These are phyloP conservation scores for Aquanectria penicillioides DNA, from an alignment of 2,329 filamentous ascomycete species.

Conservation along the genomic window DNA sequence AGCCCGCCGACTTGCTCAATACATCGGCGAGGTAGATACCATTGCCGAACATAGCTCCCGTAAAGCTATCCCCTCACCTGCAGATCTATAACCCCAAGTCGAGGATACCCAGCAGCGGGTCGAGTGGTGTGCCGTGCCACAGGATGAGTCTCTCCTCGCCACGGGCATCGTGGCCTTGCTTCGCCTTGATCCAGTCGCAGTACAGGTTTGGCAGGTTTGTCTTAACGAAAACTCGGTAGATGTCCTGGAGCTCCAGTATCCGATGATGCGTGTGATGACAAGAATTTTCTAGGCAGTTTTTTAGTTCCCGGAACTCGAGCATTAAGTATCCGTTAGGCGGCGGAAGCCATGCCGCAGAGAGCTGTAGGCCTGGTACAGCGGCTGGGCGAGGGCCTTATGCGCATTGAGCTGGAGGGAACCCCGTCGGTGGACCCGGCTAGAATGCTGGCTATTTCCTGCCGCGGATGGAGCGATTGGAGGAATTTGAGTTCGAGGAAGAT, in stretches of 20 bases:
- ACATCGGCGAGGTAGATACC: not conserved
- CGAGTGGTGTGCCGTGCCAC: not conserved
- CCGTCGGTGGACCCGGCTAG: not conserved
- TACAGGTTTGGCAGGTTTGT: not conserved
- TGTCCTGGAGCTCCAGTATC: not conserved
- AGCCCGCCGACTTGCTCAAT: not conserved
- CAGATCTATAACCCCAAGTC: not conserved
- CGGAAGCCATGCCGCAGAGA: not conserved
- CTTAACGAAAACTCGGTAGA: not conserved
- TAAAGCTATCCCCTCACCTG: not conserved
- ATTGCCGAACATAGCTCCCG: slow-evolving; percentile 1
- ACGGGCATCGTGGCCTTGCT: not conserved
- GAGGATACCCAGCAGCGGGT: not conserved
- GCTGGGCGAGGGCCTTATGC: not conserved
- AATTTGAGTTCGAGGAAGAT: not conserved
- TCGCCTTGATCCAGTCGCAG: not conserved
- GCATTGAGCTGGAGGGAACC: not conserved
- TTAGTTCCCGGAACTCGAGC: not conserved
- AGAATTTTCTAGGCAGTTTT: not conserved
- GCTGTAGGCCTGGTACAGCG: slow-evolving; percentile 1
- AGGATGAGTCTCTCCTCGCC: not conserved
- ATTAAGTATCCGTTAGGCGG: not conserved
- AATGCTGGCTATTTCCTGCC: not conserved
- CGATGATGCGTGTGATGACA: not conserved
- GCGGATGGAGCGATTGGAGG: not conserved